Conservation (phyloP, 2,329 filamentous ascomycete species). For the Pochonia chlamydosporia region DNA sequence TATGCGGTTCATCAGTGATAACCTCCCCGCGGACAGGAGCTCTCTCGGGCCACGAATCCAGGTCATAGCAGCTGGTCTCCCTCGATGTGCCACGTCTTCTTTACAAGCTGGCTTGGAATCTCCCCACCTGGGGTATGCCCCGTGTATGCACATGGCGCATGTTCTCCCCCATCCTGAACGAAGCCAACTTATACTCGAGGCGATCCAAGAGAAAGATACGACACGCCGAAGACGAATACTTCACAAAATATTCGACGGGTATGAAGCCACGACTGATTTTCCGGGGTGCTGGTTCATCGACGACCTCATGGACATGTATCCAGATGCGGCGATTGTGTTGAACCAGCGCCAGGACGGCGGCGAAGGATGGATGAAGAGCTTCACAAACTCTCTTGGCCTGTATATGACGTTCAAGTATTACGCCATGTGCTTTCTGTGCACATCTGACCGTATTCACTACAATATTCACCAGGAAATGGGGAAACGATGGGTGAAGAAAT, state of each 20-base stretch:
- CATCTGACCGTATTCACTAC: slow-evolving; percentile 22
- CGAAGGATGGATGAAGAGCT: slow-evolving; percentile 21
- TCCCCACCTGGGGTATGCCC: slow-evolving; percentile 18
- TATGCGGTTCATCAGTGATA: slow-evolving; percentile 17
- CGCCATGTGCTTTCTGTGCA: slow-evolving; percentile 18
- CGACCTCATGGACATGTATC: slow-evolving; percentile 33
- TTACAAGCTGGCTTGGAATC: slow-evolving; percentile 27
- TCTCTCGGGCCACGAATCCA: slow-evolving; percentile 13
- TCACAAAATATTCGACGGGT: slow-evolving; percentile 23
- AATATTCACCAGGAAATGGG: slow-evolving; percentile 12
- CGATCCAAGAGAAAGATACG: slow-evolving; percentile 20
- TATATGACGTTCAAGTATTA: slow-evolving; percentile 21
- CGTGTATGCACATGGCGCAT: slow-evolving; percentile 29
- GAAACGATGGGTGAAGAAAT: slow-evolving; percentile 6
- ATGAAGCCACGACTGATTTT: slow-evolving; percentile 22
- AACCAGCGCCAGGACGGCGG: slow-evolving; percentile 22
- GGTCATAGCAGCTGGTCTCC: slow-evolving; percentile 25
- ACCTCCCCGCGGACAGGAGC: slow-evolving; percentile 11
- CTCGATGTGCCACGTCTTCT: slow-evolving; percentile 29
- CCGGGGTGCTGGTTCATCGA: slow-evolving; percentile 25
- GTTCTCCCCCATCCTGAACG: slow-evolving; percentile 18
- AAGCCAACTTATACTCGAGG: slow-evolving; percentile 17
- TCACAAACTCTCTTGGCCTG: slow-evolving; percentile 20
- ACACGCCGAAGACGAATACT: slow-evolving; percentile 22
- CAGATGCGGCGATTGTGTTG: slow-evolving; percentile 25